Evolutionary conservation across 176 grass and related monocot genomes (phyloP).

Genomic region (Oryza brachyantha): DNA sequence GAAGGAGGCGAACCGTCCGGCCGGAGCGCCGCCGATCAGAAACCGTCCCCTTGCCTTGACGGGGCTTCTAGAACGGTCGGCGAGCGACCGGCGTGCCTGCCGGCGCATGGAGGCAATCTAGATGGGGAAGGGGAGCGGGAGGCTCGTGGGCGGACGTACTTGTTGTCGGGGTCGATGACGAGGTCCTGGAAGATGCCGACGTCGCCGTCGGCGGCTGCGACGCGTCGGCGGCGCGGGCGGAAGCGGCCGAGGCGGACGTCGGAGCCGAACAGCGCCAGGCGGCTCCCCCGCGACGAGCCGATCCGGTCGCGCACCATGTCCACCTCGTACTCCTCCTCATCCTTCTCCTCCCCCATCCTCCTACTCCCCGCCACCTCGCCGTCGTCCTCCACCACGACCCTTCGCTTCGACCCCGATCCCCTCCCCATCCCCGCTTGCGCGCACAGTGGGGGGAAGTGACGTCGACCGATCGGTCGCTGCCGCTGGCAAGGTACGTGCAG

Average conservation of each 20-base stretch:
- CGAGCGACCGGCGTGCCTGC: neutral
- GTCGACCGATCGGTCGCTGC: too few relatives aligned
- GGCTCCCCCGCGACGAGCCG: constrained; percentile 51
- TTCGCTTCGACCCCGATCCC: constrained; percentile 30
- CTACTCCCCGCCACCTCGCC: constrained; percentile 9
- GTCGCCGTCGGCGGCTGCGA: constrained; percentile 1
- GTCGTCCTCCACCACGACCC: constrained; percentile 3
- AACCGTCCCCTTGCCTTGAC: neutral
- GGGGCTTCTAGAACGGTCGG: constrained; percentile 1
- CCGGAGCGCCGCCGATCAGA: neutral
- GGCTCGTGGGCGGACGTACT: neutral
- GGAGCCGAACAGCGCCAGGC: constrained; percentile 50
- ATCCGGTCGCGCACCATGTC: constrained; percentile 61
- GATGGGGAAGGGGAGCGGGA: neutral
- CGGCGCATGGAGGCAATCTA: neutral
- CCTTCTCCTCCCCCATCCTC: neutral
- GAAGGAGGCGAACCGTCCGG: neutral
- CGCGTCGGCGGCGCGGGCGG: constrained; percentile 24
- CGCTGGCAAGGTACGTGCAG: too few relatives aligned
- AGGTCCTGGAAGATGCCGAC: constrained; percentile 30
- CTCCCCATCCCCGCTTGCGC: constrained; percentile 17
- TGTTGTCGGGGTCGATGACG: constrained; percentile 79
- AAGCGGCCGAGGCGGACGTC: constrained; percentile 47
- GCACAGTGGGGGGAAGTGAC: too few relatives aligned
- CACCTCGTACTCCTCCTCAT: constrained; percentile 56